phyloP scores from a whole-genome alignment of 768 basidiomycete species.

The Tricholoma matsutake region DNA sequence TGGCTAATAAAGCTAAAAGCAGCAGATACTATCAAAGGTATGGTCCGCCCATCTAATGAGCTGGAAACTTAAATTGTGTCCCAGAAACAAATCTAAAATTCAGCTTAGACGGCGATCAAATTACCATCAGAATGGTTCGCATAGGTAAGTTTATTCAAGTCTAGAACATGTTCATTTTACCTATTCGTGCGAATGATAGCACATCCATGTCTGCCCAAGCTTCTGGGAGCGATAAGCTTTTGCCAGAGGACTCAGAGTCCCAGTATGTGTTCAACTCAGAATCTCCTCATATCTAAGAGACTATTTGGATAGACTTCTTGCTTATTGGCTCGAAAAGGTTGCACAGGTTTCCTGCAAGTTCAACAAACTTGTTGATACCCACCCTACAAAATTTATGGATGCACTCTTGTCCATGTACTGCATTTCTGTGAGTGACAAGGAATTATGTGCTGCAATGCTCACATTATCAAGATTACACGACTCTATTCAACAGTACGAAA shows the following conservation, averaged over 20 bases:
- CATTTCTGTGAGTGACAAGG: background rate
- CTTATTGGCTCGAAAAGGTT: background rate
- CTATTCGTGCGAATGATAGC: too few relatives aligned
- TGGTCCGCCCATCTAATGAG: background rate
- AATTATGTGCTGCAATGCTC: background rate
- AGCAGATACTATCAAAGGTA: constrained; percentile 18
- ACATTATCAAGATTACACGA: background rate
- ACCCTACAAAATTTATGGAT: background rate
- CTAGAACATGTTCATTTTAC: background rate
- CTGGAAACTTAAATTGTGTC: background rate
- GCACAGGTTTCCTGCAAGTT: background rate
- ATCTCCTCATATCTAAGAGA: background rate
- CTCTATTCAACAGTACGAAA: background rate
- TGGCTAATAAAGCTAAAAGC: constrained; percentile 17
- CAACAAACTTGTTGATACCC: background rate
- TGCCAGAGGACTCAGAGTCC: background rate
- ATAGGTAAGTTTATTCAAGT: background rate
- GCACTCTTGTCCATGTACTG: background rate
- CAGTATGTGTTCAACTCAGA: background rate
- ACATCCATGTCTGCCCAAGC: background rate
- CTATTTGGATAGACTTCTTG: background rate
- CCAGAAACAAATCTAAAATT: background rate
- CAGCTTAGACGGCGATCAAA: background rate
- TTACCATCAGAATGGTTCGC: background rate
- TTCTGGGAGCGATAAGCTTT: background rate